These are phyloP conservation scores for Alternaria dauci DNA, from an alignment of 2,329 filamentous ascomycete genomes.

Conservation along the genomic window DNA sequence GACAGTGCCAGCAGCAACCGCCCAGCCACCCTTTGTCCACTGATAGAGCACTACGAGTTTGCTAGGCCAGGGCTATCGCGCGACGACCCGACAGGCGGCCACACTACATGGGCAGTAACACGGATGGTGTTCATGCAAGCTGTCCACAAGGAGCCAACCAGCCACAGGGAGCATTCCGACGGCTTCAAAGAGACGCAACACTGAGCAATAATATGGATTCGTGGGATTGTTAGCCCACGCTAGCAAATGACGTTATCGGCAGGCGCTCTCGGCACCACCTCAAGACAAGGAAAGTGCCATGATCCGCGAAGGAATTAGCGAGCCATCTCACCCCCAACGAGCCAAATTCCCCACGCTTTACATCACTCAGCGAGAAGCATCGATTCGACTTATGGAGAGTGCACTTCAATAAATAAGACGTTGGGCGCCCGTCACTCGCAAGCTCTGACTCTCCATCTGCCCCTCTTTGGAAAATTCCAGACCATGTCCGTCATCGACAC, in stretches of 20 bases:
- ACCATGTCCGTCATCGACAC: conserved; percentile 73
- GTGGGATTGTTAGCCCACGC: conserved; percentile 16
- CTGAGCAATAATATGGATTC: conserved; percentile 29
- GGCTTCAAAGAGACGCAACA: conserved; percentile 12
- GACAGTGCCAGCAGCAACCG: background rate
- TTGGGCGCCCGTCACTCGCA: conserved; percentile 21
- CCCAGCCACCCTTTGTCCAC: background rate
- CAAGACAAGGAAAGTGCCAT: conserved; percentile 18
- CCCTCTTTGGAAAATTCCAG: conserved; percentile 18
- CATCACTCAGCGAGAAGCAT: conserved; percentile 23
- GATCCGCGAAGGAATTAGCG: conserved; percentile 22
- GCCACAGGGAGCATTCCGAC: conserved; percentile 2
- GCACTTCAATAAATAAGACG: conserved; percentile 29
- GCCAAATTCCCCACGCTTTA: conserved; percentile 30
- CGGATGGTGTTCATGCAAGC: conserved; percentile 11
- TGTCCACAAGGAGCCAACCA: conserved; percentile 17
- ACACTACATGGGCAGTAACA: conserved; percentile 15
- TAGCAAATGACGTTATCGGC: conserved; percentile 33
- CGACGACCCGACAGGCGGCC: conserved; percentile 7
- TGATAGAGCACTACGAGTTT: background rate
- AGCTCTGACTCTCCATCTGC: conserved; percentile 7
- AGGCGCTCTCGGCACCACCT: conserved; percentile 18
- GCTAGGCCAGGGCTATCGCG: conserved; percentile 2
- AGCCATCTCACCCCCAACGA: conserved; percentile 21
- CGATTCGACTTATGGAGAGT: conserved; percentile 25